Evolutionary conservation across 371 early-diverging fungal genomes (phyloP).

Genomic region (Gilbertella persicaria): DNA sequence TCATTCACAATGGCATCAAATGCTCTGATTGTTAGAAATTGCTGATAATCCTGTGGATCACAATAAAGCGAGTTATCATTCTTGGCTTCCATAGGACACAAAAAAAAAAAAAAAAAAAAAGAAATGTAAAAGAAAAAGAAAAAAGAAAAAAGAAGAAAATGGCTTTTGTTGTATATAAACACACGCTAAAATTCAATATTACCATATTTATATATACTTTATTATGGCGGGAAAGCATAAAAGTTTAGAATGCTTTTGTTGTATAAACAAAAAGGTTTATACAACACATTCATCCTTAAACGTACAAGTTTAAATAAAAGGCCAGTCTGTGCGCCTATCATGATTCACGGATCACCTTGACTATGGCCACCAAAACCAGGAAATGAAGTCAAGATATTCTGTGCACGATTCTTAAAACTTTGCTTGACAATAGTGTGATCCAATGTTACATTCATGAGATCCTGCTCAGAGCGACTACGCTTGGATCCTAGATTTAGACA

Average conservation of each 20-base stretch:
- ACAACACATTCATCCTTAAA: too few species aligned
- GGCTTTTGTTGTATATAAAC: background rate
- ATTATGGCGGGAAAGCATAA: background rate
- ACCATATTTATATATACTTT: conserved; percentile 1
- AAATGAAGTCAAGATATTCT: conserved; percentile 28
- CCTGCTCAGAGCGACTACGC: conserved; percentile 42
- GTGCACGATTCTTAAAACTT: conserved; percentile 29
- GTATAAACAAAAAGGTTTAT: too few species aligned
- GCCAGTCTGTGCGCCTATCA: too few species aligned
- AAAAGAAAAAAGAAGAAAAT: background rate
- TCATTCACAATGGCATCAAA: conserved; percentile 49
- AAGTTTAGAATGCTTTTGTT: background rate
- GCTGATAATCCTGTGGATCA: conserved; percentile 28
- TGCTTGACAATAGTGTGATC: background rate
- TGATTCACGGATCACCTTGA: too few species aligned
- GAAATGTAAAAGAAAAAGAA: conserved; percentile 1
- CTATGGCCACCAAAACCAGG: conserved; percentile 23
- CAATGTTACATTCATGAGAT: conserved; percentile 28
- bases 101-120: too few species aligned
- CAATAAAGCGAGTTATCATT: background rate
- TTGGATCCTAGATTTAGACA: conserved; percentile 19
- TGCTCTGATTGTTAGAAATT: conserved; percentile 36
- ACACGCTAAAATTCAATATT: background rate
- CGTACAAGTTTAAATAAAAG: too few species aligned
- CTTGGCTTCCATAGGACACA: too few species aligned